A percentile compares a stretch with the other conserved stretches of the same genome.
These are phyloP conservation scores for Eutypella sp. DNA, from an alignment of 2,329 filamentous ascomycete genomes.

Conservation along the genomic window DNA sequence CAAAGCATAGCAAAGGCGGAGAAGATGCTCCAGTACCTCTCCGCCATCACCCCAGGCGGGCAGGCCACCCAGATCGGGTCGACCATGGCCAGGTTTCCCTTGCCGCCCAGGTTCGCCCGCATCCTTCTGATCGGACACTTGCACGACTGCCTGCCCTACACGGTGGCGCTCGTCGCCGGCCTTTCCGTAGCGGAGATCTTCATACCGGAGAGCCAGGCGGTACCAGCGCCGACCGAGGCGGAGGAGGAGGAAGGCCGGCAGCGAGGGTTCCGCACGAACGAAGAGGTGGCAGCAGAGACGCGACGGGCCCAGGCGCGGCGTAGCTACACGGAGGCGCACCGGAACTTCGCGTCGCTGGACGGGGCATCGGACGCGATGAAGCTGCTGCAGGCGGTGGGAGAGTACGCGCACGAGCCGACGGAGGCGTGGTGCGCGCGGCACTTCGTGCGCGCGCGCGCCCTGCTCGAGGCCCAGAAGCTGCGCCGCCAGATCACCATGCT, in stretches of 20 bases:
- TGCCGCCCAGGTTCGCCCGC: conserved; percentile 84
- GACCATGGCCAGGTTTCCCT: conserved; percentile 81
- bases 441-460: conserved; percentile 82
- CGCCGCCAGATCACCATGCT: conserved; percentile 78
- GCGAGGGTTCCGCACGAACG: conserved; percentile 48
- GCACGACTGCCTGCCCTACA: conserved; percentile 77
- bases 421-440: conserved; percentile 74
- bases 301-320: conserved; percentile 59
- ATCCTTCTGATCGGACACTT: conserved; percentile 86
- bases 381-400: conserved; percentile 79
- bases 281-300: conserved; percentile 68
- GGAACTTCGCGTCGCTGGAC: conserved; percentile 74
- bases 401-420: conserved; percentile 70
- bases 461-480: conserved; percentile 81
- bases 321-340: conserved; percentile 65
- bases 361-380: conserved; percentile 85
- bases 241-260: conserved; percentile 13
- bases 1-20: conserved; percentile 77
- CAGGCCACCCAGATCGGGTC: conserved; percentile 74
- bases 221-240: conserved; percentile 50
- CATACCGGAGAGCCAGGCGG: conserved; percentile 72
- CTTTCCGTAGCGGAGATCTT: conserved; percentile 87
- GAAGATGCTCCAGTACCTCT: conserved; percentile 78
- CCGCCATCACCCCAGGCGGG: conserved; percentile 67
- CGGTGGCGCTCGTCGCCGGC: conserved; percentile 82